Conservation (phyloP, 1,284 basidiomycete genomes). For the Irpex sp. region DNA sequence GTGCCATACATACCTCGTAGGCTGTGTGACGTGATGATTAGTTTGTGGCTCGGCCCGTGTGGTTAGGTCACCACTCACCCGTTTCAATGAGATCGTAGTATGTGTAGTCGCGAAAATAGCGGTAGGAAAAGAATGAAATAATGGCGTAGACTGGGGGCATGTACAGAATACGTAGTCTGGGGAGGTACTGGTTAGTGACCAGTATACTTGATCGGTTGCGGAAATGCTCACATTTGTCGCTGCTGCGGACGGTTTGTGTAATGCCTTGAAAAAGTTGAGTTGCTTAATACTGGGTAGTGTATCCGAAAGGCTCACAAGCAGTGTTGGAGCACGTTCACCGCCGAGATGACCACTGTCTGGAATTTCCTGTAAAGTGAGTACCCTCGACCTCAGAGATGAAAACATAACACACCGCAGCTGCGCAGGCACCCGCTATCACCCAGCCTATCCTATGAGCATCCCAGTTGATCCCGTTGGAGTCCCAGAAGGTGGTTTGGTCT, state of each 20-base stretch:
- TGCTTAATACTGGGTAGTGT: neutral
- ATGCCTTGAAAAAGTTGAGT: constrained; percentile 37
- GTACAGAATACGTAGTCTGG: constrained; percentile 70
- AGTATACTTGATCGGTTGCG: neutral
- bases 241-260: constrained; percentile 69
- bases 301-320: constrained; percentile 44
- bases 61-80: constrained; percentile 38
- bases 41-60: neutral
- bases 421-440: constrained; percentile 66
- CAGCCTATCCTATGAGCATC: constrained; percentile 69
- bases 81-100: constrained; percentile 79
- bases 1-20: neutral
- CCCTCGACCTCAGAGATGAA: neutral
- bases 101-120: constrained; percentile 78
- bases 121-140: constrained; percentile 85
- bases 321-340: constrained; percentile 52
- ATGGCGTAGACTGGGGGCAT: constrained; percentile 83
- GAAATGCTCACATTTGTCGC: constrained; percentile 64
- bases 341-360: constrained; percentile 61
- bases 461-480: constrained; percentile 46
- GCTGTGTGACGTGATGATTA: neutral
- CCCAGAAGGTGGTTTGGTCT: constrained; percentile 66
- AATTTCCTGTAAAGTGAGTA: neutral
- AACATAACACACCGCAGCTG: constrained; percentile 48
- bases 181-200: neutral